These are phyloP conservation scores for Metschnikowia corniflorae DNA, from an alignment of 805 yeast species.

Conservation along the genomic window DNA sequence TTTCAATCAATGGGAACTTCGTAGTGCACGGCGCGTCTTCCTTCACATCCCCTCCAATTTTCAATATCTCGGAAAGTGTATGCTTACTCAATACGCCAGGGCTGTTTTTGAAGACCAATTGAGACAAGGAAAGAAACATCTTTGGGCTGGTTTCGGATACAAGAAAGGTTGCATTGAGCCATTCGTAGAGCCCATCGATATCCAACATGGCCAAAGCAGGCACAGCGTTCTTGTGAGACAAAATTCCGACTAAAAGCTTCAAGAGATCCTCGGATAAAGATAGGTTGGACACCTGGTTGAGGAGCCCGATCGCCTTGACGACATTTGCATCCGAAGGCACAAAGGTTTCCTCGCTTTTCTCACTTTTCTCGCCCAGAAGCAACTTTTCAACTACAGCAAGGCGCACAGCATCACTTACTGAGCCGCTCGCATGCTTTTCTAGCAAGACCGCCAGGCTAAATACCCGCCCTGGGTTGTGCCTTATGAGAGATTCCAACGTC, in stretches of 20 bases:
- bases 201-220: conserved; percentile 4
- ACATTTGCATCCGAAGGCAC: conserved; percentile 13
- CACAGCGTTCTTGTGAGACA: conserved; percentile 4
- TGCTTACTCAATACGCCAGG: conserved; percentile 15
- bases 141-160: not conserved
- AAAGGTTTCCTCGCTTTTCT: conserved; percentile 27
- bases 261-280: not conserved
- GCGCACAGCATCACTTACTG: conserved; percentile 23
- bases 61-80: conserved; percentile 9
- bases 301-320: conserved; percentile 13
- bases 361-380: conserved; percentile 36
- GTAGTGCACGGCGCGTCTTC: not conserved
- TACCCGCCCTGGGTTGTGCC: conserved; percentile 52
- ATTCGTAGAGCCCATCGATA: conserved; percentile 6
- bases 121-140: conserved; percentile 10
- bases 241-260: conserved; percentile 5
- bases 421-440: conserved; percentile 21
- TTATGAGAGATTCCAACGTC: conserved; percentile 12
- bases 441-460: conserved; percentile 47
- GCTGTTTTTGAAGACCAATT: conserved; percentile 10
- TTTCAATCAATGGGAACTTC: not conserved
- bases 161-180: conserved; percentile 6
- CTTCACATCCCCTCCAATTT: not conserved
- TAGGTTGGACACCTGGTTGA: conserved; percentile 6
- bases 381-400: conserved; percentile 32